Evolutionary conservation across 352 stramenopile species (phyloP), one percentile per base, ranked within the genome.

Genomic region (Pythium graminicola): DNA sequence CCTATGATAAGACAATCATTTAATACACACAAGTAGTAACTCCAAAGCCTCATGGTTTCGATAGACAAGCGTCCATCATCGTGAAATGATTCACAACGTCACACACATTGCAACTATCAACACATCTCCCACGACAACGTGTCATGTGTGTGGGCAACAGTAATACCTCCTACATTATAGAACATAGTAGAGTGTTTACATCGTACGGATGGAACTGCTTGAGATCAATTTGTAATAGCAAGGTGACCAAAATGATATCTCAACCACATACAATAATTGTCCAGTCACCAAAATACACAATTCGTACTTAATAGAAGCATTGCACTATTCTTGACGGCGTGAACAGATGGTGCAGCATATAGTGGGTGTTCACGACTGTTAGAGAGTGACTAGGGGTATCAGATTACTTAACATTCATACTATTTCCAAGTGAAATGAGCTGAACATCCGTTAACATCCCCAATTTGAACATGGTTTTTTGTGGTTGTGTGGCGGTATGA

Each of bases 401-500:
- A 31, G 4, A 8, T 13, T 7, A 16, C 13, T 11, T 17, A 42
- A 20, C 10, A 10, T 29, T 33, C 19, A 32, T 8, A n/a, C 29
- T 31, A 22, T 32, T 13, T 31, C 19, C n/a, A 32, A 48, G 16
- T 6, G 11, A 16, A 40, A 28, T 2, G 7, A 22, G 1, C 17
- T 57, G 48, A 57, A 58, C 40, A 58, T 36, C 20, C 50, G 3
- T 38, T 48, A 59, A 62, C 53, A 39, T 23, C 36, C 60, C 38
- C 14, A 60, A 53, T 57, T 67, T 46, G 38, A 54, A 57, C 47
- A 57, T 56, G 26, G 28, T 35, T 22, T 46, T 35, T 54, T 54
- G 48, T 55, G 33, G 54, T 51, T 55, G 47, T 62, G 47, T 51
- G 43, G 39, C 31, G 42, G 54, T 33, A 40, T 48, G 60, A 68